Base-by-base conservation (phyloP, 202 grass and related monocot genomes). In the Panicum virgatum region DNA sequence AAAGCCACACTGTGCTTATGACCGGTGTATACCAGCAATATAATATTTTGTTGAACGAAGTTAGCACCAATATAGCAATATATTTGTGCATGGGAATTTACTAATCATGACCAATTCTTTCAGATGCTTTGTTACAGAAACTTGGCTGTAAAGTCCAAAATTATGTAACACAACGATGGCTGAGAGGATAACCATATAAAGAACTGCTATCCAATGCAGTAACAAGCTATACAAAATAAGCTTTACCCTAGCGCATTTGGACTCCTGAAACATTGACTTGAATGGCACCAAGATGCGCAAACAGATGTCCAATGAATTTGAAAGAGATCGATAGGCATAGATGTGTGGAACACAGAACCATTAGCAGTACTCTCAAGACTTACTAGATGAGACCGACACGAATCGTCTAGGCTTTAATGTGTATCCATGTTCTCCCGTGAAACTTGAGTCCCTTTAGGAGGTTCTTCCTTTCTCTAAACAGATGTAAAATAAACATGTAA, bases 301-400 rank as follows among this genome's bases (percentile, higher is more conserved):
- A 43, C 12, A 20, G 5, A 69, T 20, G 52, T 5, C 25, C 9
- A 58, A 58, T 45, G 25, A 42, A 60, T 43, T 63, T 52, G 26
- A 48, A 81, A 61, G 19, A 63, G 12, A 82, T 27, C 27, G 8
- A 82, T 60, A 54, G n/a, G 14, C 39, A 72, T 60, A 60, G 27
- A 52, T 40, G 14, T n/a, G 22, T 52, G 30, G 0, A 3, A 13
- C 32, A 4, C 48, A 39, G 20, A 51, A 37, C 13, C 25, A 70
- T 68, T 78, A 52, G 69, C 14, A 69, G 46, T 83, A 56, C 59
- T 63, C 58, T 63, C 23, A 59, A 59, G 56, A 59, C 56, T 26
- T 84, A 98, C 95, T 88, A 94, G 77, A 79, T 98, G 95, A 29
- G 47, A 89, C 30, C 62, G 81, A 71, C 95, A 97, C 84, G 94